Evolutionary conservation across 768 basidiomycete genomes (phyloP), one percentile per base, ranked within the genome.

Genomic region (Mycena alexandri): DNA sequence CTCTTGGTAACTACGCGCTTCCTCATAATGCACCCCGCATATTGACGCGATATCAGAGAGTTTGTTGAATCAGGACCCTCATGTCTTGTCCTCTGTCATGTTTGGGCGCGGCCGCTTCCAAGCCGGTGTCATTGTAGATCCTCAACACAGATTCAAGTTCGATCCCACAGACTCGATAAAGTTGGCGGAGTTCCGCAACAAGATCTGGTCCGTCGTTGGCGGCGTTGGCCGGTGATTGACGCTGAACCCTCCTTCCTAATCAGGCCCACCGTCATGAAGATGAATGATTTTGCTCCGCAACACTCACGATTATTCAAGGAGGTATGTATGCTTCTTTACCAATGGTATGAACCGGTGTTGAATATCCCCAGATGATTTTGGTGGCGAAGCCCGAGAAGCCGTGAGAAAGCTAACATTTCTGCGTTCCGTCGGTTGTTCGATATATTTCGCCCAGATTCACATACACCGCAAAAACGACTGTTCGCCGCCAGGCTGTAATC

Each of bases 291-390:
- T 63, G 82, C 82, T 1, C 82, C 82, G 10, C 75, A 79, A 53
- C 81, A 83, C 58, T 82, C 82, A 0, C 72, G 80, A n/a, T 58
- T 83, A 5, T 83, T 82, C 75, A 82, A 81, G 68, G 82, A 81
- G 77, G 81, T 78, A 65, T 22, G 7, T 43, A 1, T n/a, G 2
- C 25, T 25, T 14, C 3, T 38, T 14, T 41, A 29, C 29, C 29
- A 29, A 6, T 5, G 17, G 22, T 42, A 10, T 29, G 29, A 12
- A 48, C 22, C 51, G 1, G 11, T 53, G 51, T 25, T 13, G 33
- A 9, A 19, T 13, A 22, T 11, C 46, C 10, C 29, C 22, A 82
- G 81, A 84, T 83, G 83, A 79, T 84, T 42, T 29, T 81, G 14
- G 75, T 82, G 25, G 69, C 78, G 12, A 73, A 68, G 1, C 75